These are phyloP conservation scores for Metschnikowia gruessii DNA, from an alignment of 805 yeast genomes.

Conservation along the genomic window DNA sequence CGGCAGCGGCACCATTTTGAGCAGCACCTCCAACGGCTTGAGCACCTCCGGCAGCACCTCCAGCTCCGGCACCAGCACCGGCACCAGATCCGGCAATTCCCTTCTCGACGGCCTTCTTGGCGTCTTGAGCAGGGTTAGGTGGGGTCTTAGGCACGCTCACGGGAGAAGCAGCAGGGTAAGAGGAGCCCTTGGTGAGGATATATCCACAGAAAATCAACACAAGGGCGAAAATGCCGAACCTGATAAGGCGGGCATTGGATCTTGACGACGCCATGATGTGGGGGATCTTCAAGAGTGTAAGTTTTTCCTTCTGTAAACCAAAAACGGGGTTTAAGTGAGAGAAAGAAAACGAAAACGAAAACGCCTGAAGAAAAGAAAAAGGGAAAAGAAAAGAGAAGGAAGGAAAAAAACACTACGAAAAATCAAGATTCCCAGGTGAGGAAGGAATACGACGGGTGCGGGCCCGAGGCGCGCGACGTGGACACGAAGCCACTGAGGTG, in stretches of 20 bases:
- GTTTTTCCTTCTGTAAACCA: background rate
- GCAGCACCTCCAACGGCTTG: conserved; percentile 9
- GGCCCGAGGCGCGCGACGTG: background rate
- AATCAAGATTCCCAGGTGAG: background rate
- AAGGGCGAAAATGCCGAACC: conserved; percentile 48
- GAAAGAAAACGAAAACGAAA: background rate
- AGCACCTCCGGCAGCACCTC: conserved; percentile 8
- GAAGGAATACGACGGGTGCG: background rate
- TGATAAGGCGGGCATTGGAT: conserved; percentile 46
- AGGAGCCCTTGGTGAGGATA: conserved; percentile 47
- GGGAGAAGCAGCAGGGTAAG: conserved; percentile 22
- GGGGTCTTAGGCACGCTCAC: background rate
- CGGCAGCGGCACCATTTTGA: no score
- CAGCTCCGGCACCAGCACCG: conserved; percentile 3
- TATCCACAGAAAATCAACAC: conserved; percentile 47
- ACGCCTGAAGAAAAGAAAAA: background rate
- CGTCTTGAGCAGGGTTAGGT: conserved; percentile 2
- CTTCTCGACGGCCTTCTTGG: background rate
- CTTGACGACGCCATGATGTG: conserved; percentile 29
- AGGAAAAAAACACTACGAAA: background rate
- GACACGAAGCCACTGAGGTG: no score
- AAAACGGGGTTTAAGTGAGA: background rate
- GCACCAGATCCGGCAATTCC: conserved; percentile 1
- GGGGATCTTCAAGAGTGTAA: conserved; percentile 3
- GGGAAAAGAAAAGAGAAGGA: background rate